Conservation (phyloP, 371 early-diverging fungal genomes). For the Zychaea mexicana region DNA sequence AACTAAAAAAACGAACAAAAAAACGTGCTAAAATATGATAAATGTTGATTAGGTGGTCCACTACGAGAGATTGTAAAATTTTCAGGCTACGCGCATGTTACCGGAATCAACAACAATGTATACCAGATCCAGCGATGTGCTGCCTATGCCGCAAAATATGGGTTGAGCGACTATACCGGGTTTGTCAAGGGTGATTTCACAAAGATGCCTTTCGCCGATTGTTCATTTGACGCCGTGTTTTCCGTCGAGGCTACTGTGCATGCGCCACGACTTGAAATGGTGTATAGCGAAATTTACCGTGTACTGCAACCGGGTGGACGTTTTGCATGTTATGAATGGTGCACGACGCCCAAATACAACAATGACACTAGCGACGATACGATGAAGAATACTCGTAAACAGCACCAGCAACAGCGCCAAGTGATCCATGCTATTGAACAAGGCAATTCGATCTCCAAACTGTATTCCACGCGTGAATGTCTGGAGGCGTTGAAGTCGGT, state of each 20-base stretch:
- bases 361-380: constrained; percentile 57
- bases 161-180: constrained; percentile 46
- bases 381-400: too few relatives aligned
- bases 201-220: constrained; percentile 70
- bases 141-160: constrained; percentile 63
- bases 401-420: constrained; percentile 26
- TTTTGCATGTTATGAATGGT: constrained; percentile 80
- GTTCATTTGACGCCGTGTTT: constrained; percentile 71
- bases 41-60: constrained; percentile 55
- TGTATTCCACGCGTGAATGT: constrained; percentile 61
- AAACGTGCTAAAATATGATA: too few relatives aligned
- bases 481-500: constrained; percentile 67
- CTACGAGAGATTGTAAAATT: constrained; percentile 75
- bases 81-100: constrained; percentile 69
- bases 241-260: constrained; percentile 82
- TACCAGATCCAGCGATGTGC: constrained; percentile 79
- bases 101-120: constrained; percentile 83
- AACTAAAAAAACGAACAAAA: too few relatives aligned
- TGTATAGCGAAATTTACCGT: constrained; percentile 75
- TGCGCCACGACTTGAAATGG: constrained; percentile 63
- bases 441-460: constrained; percentile 77
- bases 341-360: constrained; percentile 70
- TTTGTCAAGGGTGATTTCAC: constrained; percentile 77
- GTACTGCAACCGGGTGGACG: constrained; percentile 78
- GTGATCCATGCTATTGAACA: constrained; percentile 74